phyloP scores from a whole-genome alignment of 2,329 filamentous ascomycete genomes.

The Pseudohalonectria lignicola region DNA sequence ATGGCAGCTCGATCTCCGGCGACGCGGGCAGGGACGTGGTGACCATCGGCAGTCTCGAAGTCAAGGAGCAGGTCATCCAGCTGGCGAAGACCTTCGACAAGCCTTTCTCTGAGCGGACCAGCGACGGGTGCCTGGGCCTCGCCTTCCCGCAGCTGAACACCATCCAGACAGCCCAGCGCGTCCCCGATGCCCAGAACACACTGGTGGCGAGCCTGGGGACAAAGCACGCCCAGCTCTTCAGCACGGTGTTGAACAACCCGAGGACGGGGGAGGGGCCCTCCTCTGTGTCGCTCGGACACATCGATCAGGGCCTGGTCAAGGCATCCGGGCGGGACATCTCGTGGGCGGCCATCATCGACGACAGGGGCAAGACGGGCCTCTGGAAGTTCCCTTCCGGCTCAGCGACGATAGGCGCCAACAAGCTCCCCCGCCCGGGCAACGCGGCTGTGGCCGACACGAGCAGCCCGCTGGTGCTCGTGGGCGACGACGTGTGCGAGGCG shows the following conservation, averaged over 20 bases:
- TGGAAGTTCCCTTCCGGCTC: constrained; percentile 54
- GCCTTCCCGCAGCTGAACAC: constrained; percentile 56
- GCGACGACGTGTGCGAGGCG: constrained; percentile 47
- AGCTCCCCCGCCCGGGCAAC: constrained; percentile 33
- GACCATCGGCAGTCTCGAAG: constrained; percentile 46
- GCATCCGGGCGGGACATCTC: constrained; percentile 40
- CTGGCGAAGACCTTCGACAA: constrained; percentile 39
- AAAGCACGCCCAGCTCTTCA: neutral
- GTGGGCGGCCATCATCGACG: constrained; percentile 49
- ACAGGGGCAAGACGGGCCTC: constrained; percentile 36
- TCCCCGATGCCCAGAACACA: constrained; percentile 23
- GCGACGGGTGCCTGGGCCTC: constrained; percentile 55
- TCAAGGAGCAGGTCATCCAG: constrained; percentile 55
- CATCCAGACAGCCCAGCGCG: constrained; percentile 35
- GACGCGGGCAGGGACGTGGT: constrained; percentile 53
- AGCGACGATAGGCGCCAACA: constrained; percentile 43
- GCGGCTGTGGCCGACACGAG: constrained; percentile 63
- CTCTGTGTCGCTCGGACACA: constrained; percentile 63
- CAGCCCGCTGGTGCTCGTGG: constrained; percentile 55
- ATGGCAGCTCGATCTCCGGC: constrained; percentile 55
- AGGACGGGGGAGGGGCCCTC: too few species aligned
- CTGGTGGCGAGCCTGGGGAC: neutral
- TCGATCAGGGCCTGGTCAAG: constrained; percentile 51
- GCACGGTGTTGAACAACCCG: constrained; percentile 26
- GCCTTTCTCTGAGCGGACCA: neutral